Base-by-base conservation (phyloP, 2,329 filamentous ascomycete genomes). In the Exophiala dermatitidis region DNA sequence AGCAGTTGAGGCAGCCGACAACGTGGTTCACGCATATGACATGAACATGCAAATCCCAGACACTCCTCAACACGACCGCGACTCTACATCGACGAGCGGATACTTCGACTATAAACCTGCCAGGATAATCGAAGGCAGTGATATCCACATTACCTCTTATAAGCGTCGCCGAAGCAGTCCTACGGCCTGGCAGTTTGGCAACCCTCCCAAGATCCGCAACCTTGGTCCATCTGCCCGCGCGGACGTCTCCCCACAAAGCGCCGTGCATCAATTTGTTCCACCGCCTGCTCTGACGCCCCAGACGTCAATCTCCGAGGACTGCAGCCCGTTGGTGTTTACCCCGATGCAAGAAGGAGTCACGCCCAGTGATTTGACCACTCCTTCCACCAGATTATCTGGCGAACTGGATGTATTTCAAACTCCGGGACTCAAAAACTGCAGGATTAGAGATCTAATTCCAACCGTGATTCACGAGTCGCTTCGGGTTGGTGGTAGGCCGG, bases 21-120 rank as follows among this genome's bases (percentile, higher is more conserved):
- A 88, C 61, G 83, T 88, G 12, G 84, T 88, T 6, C 83, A 87
- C 67, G 84, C 84, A 8, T 86, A 86, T 62, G 84, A 87, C 63
- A 79, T 87, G 68, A 84, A 87, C 63, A 85, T 87, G 82, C 80
- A 84, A 61, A 77, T 88, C 40, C 84, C 84, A n/a, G 81, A 84
- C 58, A 81, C 78, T 8, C 80, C 79, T 5, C 67, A 73, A 42
- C 71, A 72, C 10, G 69, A 72, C 5, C 66, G 66, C 40, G 68
- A 71, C 4, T 63, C 66, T 19, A 60, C 62, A 34, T 58, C 62
- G 8, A 52, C 62, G 30, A 58, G 62, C 9, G 52, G 53, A 6
- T 52, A 62, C 28, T 63, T 63, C 38, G 70, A 73, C 38, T 65
- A 54, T 44, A 70, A 69, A 30, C 69, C 71, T 32, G 69, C 66